Evolutionary conservation across 2,329 filamentous ascomycete genomes (phyloP).

Genomic region (Aureobasidium pullulans): DNA sequence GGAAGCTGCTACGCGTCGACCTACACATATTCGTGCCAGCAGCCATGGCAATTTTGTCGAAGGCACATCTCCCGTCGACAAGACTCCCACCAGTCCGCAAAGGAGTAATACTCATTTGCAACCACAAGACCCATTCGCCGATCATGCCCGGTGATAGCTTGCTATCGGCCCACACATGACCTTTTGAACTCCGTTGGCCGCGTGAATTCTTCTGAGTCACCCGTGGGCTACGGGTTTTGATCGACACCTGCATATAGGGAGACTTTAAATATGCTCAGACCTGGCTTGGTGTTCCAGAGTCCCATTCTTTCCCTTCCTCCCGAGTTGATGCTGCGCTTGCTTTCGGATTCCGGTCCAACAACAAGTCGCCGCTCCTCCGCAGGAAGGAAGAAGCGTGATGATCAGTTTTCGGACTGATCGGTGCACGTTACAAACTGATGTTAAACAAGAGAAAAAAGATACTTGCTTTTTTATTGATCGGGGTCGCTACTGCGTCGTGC

Average conservation of each 20-base stretch:
- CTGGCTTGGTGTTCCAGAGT: constrained; percentile 21
- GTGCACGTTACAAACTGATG: constrained; percentile 28
- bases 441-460: neutral
- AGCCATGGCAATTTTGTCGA: constrained; percentile 37
- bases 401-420: constrained; percentile 27
- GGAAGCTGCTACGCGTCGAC: constrained; percentile 34
- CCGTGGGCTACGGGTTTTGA: constrained; percentile 21
- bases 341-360: neutral
- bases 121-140: constrained; percentile 33
- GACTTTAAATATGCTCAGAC: constrained; percentile 31
- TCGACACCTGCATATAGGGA: constrained; percentile 23
- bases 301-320: constrained; percentile 10
- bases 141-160: constrained; percentile 32
- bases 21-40: constrained; percentile 37
- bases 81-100: constrained; percentile 23
- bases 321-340: constrained; percentile 14
- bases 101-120: constrained; percentile 23
- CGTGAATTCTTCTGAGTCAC: constrained; percentile 34
- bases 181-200: constrained; percentile 33
- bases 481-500: constrained; percentile 29
- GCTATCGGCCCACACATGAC: constrained; percentile 34
- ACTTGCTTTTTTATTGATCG: constrained; percentile 21
- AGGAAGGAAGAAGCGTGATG: constrained; percentile 31
- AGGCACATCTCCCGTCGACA: constrained; percentile 35
- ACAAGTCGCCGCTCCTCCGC: constrained; percentile 28